Percentiles rank a stretch among this genome's conserved stretches.
Conservation (phyloP, 371 early-diverging fungal species). For the Circinella minor region DNA sequence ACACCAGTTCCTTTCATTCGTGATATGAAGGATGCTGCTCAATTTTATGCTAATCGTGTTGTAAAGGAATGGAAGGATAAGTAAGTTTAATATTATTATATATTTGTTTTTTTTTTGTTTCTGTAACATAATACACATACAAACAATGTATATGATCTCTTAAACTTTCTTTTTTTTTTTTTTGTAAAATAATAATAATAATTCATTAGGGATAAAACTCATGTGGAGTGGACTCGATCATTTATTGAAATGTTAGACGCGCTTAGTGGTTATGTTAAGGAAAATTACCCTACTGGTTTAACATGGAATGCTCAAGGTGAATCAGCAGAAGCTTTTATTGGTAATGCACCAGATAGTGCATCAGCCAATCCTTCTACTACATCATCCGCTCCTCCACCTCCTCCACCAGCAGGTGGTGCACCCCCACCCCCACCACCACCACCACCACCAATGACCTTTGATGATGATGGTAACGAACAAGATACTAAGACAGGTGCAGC, state of each 20-base stretch:
- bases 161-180: slow-evolving; percentile 16
- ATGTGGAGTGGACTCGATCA: slow-evolving; percentile 84
- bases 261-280: slow-evolving; percentile 85
- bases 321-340: slow-evolving; percentile 55
- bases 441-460: slow-evolving; percentile 63
- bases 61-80: slow-evolving; percentile 90
- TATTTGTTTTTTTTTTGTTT: slow-evolving; percentile 14
- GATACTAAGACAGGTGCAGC: slow-evolving; percentile 48
- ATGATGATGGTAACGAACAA: slow-evolving; percentile 21
- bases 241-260: slow-evolving; percentile 74
- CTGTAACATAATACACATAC: no score
- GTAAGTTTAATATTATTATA: slow-evolving; percentile 46
- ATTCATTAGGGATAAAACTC: slow-evolving; percentile 68
- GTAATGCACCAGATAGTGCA: slow-evolving; percentile 42
- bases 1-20: slow-evolving; percentile 87
- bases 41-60: slow-evolving; percentile 92
- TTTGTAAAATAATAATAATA: no score
- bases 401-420: slow-evolving; percentile 61
- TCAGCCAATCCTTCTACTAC: slow-evolving; percentile 39
- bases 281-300: slow-evolving; percentile 88
- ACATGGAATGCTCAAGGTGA: slow-evolving; percentile 89
- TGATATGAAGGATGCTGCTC: slow-evolving; percentile 91
- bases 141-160: neutral
- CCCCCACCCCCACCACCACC: slow-evolving; percentile 73
- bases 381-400: slow-evolving; percentile 48